phyloP scores from a whole-genome alignment of 768 basidiomycete species.

The Strobilomyces confusus region DNA sequence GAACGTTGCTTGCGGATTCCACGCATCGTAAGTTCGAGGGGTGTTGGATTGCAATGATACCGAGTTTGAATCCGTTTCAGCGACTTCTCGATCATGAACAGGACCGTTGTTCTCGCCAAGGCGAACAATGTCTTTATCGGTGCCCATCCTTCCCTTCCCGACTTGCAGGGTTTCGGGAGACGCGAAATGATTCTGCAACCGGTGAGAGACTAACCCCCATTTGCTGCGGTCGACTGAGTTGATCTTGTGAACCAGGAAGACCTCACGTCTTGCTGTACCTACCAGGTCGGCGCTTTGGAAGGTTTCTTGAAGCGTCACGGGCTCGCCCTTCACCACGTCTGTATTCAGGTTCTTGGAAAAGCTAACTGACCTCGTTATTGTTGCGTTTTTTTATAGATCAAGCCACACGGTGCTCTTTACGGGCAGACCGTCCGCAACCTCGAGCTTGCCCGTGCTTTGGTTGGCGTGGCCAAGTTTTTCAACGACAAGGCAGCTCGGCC shows the following conservation, averaged over 20 bases:
- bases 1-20: constrained; percentile 67
- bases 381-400: constrained; percentile 37
- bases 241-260: constrained; percentile 39
- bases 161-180: constrained; percentile 62
- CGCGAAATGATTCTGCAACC: constrained; percentile 61
- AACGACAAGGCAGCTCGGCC: constrained; percentile 18
- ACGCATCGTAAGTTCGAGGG: constrained; percentile 45
- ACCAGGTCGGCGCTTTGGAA: constrained; percentile 62
- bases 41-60: background rate
- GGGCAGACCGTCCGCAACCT: constrained; percentile 55
- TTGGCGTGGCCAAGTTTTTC: constrained; percentile 53
- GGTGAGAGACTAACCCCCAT: constrained; percentile 30
- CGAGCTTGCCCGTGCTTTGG: constrained; percentile 50
- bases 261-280: constrained; percentile 53
- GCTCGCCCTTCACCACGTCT: constrained; percentile 53
- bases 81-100: constrained; percentile 63
- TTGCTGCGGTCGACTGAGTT: background rate
- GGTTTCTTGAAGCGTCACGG: constrained; percentile 56
- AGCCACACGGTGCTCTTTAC: constrained; percentile 61
- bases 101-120: constrained; percentile 57
- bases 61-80: constrained; percentile 26
- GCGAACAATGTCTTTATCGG: constrained; percentile 53
- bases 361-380: background rate
- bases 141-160: constrained; percentile 60
- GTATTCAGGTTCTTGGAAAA: constrained; percentile 6